These are phyloP conservation scores for Jatropha curcas DNA, from an alignment of 345 rosid species.

Conservation along the genomic window DNA sequence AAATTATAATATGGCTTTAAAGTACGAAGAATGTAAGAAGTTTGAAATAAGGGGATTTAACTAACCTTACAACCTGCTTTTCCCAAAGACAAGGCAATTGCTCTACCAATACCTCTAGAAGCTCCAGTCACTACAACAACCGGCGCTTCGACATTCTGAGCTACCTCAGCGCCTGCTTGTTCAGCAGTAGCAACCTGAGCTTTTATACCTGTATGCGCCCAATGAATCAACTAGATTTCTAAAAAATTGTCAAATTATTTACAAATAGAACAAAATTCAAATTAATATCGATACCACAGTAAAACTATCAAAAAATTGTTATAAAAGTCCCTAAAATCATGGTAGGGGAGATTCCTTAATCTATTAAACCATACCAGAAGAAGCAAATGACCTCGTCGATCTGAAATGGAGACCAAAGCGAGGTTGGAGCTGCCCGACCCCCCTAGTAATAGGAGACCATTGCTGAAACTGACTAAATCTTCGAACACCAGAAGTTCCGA, in stretches of 20 bases:
- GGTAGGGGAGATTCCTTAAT: no score
- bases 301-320: no score
- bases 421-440: slow-evolving; percentile 35
- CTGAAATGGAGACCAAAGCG: slow-evolving; percentile 42
- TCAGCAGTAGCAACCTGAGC: slow-evolving; percentile 71
- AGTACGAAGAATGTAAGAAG: not conserved
- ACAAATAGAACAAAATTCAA: not conserved
- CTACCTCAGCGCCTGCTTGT: slow-evolving; percentile 42
- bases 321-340: no score
- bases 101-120: slow-evolving; percentile 95
- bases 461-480: slow-evolving; percentile 43
- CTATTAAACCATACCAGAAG: slow-evolving; percentile 47
- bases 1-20: no score
- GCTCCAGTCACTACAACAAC: slow-evolving; percentile 95
- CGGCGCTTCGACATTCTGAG: slow-evolving; percentile 64
- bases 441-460: slow-evolving; percentile 44
- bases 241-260: no score
- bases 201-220: slow-evolving; percentile 45
- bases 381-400: slow-evolving; percentile 43
- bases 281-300: no score
- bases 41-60: not conserved
- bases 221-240: not conserved
- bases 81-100: slow-evolving; percentile 88
- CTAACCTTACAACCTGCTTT: slow-evolving; percentile 59
- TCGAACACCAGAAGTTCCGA: slow-evolving; percentile 28